phyloP scores from a whole-genome alignment of 306 rosid genomes.

The Vicia sativa region DNA sequence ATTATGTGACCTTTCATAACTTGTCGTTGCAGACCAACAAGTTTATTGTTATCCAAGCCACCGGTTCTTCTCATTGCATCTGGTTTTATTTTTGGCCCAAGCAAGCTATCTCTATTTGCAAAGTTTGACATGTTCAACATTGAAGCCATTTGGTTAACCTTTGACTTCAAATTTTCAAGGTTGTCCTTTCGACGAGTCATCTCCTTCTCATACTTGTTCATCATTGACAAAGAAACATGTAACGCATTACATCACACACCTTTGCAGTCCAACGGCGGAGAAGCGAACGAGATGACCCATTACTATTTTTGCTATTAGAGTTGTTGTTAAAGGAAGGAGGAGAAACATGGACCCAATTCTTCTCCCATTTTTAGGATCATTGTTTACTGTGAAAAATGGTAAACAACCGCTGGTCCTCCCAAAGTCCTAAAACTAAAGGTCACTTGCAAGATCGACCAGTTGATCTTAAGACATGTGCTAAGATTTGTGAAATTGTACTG shows the following conservation, averaged over 20 bases:
- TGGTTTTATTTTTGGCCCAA: slow-evolving; percentile 87
- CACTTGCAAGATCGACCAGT: too few relatives aligned
- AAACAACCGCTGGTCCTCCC: too few relatives aligned
- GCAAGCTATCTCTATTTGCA: slow-evolving; percentile 89
- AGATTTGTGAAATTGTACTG: too few relatives aligned
- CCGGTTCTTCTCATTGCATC: slow-evolving; percentile 78
- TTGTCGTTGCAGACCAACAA: slow-evolving; percentile 90
- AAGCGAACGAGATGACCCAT: slow-evolving; percentile 58
- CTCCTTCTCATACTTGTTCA: slow-evolving; percentile 82
- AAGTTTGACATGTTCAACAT: slow-evolving; percentile 78
- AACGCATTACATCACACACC: slow-evolving; percentile 24
- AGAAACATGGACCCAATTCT: slow-evolving; percentile 88
- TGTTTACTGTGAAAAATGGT: too few relatives aligned
- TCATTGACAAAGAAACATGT: slow-evolving; percentile 37
- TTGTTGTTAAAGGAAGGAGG: slow-evolving; percentile 40
- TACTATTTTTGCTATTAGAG: slow-evolving; percentile 21
- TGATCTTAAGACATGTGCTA: too few relatives aligned
- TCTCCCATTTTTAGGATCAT: slow-evolving; percentile 86
- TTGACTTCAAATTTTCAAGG: slow-evolving; percentile 72
- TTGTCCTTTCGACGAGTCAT: slow-evolving; percentile 94
- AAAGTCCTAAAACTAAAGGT: too few relatives aligned
- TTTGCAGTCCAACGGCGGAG: slow-evolving; percentile 88
- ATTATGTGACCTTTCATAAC: slow-evolving; percentile 73
- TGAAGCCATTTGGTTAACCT: slow-evolving; percentile 90
- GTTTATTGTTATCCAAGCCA: slow-evolving; percentile 84